Percentiles rank a stretch among this genome's conserved stretches.
Conservation (phyloP, 768 basidiomycete species). For the Collybia sordida region DNA sequence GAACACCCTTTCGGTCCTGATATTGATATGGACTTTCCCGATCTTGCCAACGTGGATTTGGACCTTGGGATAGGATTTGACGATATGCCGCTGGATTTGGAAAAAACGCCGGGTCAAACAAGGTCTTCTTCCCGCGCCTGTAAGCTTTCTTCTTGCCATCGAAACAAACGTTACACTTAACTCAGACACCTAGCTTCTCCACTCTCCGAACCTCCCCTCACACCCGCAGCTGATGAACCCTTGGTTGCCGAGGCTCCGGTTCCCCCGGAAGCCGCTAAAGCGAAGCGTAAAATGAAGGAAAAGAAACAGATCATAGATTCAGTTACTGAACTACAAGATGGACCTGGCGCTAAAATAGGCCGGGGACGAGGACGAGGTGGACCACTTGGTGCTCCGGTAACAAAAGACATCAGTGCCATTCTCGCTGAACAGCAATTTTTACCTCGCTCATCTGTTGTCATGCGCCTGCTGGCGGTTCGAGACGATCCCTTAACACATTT, state of each 20-base stretch:
- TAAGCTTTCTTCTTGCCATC: constrained; percentile 32
- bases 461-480: constrained; percentile 84
- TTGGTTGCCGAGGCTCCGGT: constrained; percentile 43
- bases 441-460: constrained; percentile 79
- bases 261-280: constrained; percentile 35
- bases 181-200: constrained; percentile 58
- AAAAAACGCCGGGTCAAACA: constrained; percentile 59
- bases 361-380: constrained; percentile 61
- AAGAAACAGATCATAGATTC: constrained; percentile 90
- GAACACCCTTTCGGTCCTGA: constrained; percentile 65
- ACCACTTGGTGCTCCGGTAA: constrained; percentile 53
- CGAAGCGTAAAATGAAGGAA: constrained; percentile 58
- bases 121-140: constrained; percentile 68
- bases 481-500: constrained; percentile 85
- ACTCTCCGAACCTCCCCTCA: constrained; percentile 70
- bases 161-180: neutral
- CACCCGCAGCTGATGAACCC: constrained; percentile 67
- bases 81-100: constrained; percentile 44
- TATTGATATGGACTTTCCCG: constrained; percentile 46
- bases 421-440: constrained; percentile 82
- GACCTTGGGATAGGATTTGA: constrained; percentile 67
- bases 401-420: constrained; percentile 64
- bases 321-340: constrained; percentile 80
- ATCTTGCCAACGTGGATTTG: constrained; percentile 64
- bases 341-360: constrained; percentile 51